Evolutionary conservation across 2,329 filamentous ascomycete species (phyloP), one percentile per base, ranked within the genome.

Genomic region (Ophiostoma sp.): DNA sequence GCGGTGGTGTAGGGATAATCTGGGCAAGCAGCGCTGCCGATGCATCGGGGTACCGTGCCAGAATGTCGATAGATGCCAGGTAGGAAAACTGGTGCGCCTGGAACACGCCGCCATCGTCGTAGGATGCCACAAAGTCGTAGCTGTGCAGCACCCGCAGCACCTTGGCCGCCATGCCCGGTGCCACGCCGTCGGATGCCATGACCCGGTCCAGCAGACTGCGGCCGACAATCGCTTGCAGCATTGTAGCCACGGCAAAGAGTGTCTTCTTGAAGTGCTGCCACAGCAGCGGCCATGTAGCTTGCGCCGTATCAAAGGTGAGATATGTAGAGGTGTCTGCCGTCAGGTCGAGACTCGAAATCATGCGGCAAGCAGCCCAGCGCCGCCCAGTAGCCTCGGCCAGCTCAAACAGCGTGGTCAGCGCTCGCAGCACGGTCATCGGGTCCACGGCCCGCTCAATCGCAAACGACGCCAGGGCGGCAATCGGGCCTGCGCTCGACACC

Each of bases 11-110:
- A 1, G 68, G 23, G 1, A 85, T 83, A 67, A 90, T 89, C 27
- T 86, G 84, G 72, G 83, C 82, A 33, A 96, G 80, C 75, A 96
- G 92, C 27, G 85, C 82, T 72, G 89, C 85, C 4, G 87, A 85
- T 36, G 90, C 85, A 13, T 83, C 80, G 0, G 90, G 85, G 74
- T 92, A 90, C n/a, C 88, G 86, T 10, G 90, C 84, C 5, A 97
- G 84, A 54, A 93, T 88, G 78, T 97, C 94, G 73, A 97, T 87
- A 3, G 93, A 89, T 0, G 91, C 88, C 31, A 96, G 84, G 75
- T 93, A 93, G 35, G 92, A 89, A 76, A 97, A 97, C 1, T 86
- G 88, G 78, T 96, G 94, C 71, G 92, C 90, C 69, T 94, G 92
- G 75, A 96, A 96, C 1, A 87, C 85, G 72, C 86, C 87, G 70